Percentiles rank a stretch among this genome's conserved stretches.
Conservation (phyloP, 148 eudicot genomes). For the Tetragonia tetragonoides region DNA sequence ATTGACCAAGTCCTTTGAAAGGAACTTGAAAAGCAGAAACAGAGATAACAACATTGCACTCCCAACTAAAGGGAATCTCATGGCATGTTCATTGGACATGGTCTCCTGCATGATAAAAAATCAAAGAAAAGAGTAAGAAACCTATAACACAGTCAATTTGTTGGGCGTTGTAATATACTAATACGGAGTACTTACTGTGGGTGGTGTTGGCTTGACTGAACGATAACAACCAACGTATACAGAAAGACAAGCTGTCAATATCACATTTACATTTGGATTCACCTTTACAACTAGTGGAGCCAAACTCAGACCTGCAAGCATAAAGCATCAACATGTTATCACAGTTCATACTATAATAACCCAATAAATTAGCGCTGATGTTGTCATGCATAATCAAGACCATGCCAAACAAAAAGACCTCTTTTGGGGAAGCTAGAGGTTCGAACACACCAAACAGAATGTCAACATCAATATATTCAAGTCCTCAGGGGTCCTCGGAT, state of each 20-base stretch:
- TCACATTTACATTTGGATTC: conserved; percentile 84
- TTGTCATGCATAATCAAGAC: not conserved
- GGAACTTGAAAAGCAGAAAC: conserved; percentile 89
- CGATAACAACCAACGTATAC: conserved; percentile 94
- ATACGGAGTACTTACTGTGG: conserved; percentile 59
- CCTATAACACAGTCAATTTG: not conserved
- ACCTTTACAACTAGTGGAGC: conserved; percentile 90
- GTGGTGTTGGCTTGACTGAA: conserved; percentile 95
- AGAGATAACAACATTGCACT: conserved; percentile 93
- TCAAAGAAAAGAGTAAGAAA: conserved; percentile 6
- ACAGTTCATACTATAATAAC: not conserved
- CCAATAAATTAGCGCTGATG: not conserved
- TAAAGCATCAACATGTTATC: conserved; percentile 7
- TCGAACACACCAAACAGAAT: not conserved
- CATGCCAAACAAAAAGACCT: not conserved
- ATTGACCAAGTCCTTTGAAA: conserved; percentile 93
- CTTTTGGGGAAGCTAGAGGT: not conserved
- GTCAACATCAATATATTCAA: not conserved
- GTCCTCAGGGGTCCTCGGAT: not conserved
- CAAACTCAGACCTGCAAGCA: conserved; percentile 68
- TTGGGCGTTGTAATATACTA: not conserved
- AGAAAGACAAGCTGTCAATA: conserved; percentile 90
- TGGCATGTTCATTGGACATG: conserved; percentile 96
- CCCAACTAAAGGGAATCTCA: conserved; percentile 96
- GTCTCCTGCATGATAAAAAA: conserved; percentile 67